phyloP scores from a whole-genome alignment of 441 rosid species.

The Eruca vesicaria region DNA sequence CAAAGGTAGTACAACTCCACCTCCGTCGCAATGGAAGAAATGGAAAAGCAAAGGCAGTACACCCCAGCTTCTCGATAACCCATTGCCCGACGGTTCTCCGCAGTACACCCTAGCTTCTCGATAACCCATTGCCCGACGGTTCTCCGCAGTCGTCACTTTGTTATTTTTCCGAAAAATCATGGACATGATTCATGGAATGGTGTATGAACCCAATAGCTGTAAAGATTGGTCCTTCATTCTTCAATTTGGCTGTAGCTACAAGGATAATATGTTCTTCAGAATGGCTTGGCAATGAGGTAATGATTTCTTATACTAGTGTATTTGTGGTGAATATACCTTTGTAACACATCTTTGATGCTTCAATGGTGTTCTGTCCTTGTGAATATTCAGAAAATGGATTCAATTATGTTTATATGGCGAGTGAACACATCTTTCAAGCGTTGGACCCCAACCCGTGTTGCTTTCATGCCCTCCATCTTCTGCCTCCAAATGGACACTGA shows the following conservation, averaged over 20 bases:
- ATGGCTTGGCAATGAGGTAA: background rate
- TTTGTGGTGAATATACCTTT: background rate
- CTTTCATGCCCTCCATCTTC: too few relatives aligned
- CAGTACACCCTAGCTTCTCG: too few relatives aligned
- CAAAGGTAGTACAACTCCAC: background rate
- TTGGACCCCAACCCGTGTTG: too few relatives aligned
- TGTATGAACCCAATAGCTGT: background rate
- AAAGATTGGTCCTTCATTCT: background rate
- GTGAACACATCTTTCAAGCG: too few relatives aligned
- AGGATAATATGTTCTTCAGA: background rate
- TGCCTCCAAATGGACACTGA: too few relatives aligned
- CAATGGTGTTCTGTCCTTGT: background rate
- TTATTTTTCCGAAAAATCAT: background rate
- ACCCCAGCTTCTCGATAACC: too few relatives aligned
- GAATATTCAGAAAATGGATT: background rate
- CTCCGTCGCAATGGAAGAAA: background rate
- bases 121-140: background rate
- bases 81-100: too few relatives aligned
- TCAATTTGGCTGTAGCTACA: background rate
- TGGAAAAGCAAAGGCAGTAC: background rate
- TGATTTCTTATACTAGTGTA: background rate
- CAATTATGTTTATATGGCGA: too few relatives aligned
- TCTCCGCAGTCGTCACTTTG: background rate
- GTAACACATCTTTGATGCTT: background rate
- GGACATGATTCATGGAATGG: background rate